Evolutionary conservation across 306 rosid species (phyloP).

Genomic region (Citrullus mucosospermus): DNA sequence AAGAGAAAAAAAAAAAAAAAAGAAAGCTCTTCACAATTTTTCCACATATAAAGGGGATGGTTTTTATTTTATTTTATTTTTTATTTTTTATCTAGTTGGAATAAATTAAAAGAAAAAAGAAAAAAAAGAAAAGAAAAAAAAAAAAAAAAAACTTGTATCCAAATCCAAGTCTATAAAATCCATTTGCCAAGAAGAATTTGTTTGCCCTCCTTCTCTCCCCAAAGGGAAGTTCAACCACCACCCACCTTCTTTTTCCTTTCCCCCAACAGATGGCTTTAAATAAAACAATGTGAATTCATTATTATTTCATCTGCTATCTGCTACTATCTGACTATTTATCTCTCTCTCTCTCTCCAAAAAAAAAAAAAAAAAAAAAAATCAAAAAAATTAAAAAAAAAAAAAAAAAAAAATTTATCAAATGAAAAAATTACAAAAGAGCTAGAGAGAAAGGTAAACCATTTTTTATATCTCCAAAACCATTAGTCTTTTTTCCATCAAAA

Average conservation of each 20-base stretch:
- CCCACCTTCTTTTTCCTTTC: constrained; percentile 44
- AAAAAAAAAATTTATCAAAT: background rate
- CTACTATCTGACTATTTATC: constrained; percentile 7
- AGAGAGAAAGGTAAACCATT: background rate
- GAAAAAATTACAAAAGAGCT: background rate
- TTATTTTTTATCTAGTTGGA: no score
- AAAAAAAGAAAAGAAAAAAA: no score
- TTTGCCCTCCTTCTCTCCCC: background rate
- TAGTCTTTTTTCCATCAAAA: background rate
- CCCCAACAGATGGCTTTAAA: constrained; percentile 61
- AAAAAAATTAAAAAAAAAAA: no score
- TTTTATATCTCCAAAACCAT: background rate
- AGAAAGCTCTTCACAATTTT: background rate
- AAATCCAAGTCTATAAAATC: constrained; percentile 5
- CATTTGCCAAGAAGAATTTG: constrained; percentile 4
- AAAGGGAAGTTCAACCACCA: constrained; percentile 74
- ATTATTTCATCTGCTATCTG: constrained; percentile 18
- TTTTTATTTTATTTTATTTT: no score
- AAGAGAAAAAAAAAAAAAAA: no score
- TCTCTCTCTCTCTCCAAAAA: background rate
- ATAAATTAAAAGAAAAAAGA: no score
- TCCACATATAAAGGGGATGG: background rate
- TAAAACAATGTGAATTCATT: constrained; percentile 52
- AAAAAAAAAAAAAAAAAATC: no score
- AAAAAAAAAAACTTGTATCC: constrained; percentile 8